These are phyloP conservation scores for Sphagnum contortum DNA, from an alignment of 225 moss, liverwort and hornwort genomes.

Conservation along the genomic window DNA sequence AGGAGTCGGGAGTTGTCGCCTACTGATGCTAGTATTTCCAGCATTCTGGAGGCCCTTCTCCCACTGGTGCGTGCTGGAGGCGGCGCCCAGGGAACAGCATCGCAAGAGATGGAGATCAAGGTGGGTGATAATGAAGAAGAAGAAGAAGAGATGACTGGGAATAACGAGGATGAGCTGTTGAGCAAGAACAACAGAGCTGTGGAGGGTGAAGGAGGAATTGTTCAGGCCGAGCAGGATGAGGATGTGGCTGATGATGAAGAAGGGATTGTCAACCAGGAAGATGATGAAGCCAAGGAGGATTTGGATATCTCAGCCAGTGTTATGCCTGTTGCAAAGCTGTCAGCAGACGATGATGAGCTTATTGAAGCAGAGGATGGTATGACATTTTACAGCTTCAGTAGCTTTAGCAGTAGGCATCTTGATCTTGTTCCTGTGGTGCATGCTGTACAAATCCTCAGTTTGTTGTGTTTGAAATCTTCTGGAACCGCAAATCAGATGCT, in stretches of 20 bases:
- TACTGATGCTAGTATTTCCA: not conserved
- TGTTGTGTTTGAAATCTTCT: not conserved
- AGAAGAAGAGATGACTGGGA: not conserved
- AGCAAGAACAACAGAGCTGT: too few relatives aligned
- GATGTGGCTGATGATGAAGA: slow-evolving; percentile 17
- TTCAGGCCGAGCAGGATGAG: not conserved
- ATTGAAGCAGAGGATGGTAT: slow-evolving; percentile 12
- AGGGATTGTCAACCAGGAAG: slow-evolving; percentile 25
- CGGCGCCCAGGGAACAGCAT: slow-evolving; percentile 3
- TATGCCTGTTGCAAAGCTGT: slow-evolving; percentile 47
- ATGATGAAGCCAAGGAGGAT: slow-evolving; percentile 6
- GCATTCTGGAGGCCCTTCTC: not conserved
- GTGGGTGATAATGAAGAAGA: slow-evolving; percentile 1
- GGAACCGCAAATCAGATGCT: not conserved
- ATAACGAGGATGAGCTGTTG: slow-evolving; percentile 1
- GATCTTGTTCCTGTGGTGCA: slow-evolving; percentile 1
- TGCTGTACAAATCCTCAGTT: not conserved
- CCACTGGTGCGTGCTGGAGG: slow-evolving; percentile 1
- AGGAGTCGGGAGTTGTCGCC: not conserved
- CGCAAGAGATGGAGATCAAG: slow-evolving; percentile 3
- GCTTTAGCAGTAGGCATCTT: too few relatives aligned
- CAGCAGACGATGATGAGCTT: slow-evolving; percentile 29
- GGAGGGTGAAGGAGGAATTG: not conserved
- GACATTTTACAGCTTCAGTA: too few relatives aligned
- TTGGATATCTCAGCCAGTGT: slow-evolving; percentile 8